Base-by-base conservation (phyloP, 2,329 filamentous ascomycete species). In the Dactylella cylindrospora region DNA sequence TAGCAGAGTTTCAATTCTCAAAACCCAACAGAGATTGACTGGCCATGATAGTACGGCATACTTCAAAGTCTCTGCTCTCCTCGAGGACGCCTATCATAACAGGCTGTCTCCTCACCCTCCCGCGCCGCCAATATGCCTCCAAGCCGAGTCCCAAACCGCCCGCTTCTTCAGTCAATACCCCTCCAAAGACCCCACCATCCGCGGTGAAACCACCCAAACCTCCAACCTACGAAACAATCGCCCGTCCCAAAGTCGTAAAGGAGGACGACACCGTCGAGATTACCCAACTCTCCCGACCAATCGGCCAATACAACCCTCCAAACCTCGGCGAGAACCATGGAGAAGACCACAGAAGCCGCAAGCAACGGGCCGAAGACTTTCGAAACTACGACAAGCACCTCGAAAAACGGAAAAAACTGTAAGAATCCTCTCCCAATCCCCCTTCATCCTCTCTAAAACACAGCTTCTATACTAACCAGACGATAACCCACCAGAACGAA, bases 331-430 rank as follows among this genome's bases (percentile, higher is more conserved):
- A 97, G 72, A 96, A 97, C 74, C 85, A 83, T 1, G 90, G 90
- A 47, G 73, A 86, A 64, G 88, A 94, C 69, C 70, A 68, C 13
- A 83, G 90, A 32, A 79, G 83, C 0, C 72, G 86, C 65, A 77
- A 77, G 64, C 78, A 95, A 74, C 81, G 83, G 43, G 80, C 84
- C 32, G 83, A 88, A 66, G 90, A 95, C 71, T 89, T 95, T 71
- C 83, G 88, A 66, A 78, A 93, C 73, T 90, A 88, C 70, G 85
- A 93, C 57, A 90, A 88, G 73, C 90, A 97, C 71, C 74, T 96
- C 5, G 78, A 81, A 66, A 81, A 84, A 67, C 82, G 91, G 66
- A 80, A 87, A 68, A 79, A 88, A 71, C 77, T 97, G 86, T 90
- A 78, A 66, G 77, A 61, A 31, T 31, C 19, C 67, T 25, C 32